Evolutionary conservation across 192 early-diverging fungal genomes (phyloP), one percentile per base, ranked within the genome.

Genomic region (Ambispora gerdemannii): DNA sequence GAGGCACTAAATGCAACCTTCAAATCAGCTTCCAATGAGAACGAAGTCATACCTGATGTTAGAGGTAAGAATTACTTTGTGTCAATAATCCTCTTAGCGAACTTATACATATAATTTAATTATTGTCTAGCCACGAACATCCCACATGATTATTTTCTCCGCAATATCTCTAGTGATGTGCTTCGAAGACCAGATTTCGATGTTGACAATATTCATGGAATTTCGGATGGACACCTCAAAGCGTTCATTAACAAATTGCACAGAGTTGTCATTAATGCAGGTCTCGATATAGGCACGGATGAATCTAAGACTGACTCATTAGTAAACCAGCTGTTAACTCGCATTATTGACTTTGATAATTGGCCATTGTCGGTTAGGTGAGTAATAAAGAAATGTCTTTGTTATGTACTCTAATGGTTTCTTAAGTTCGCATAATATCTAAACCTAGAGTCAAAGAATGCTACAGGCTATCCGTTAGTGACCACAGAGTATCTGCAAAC

Each of bases 1-100:
- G 25, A 38, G 35, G 61, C 61, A 63, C 22, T 63, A 63, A 63
- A 38, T 47, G 61, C 38, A 24, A 63, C 24, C 61, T 63, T 63
- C 61, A 38, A 0, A 43, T 20, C 61, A 4, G 34, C 61, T 63
- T 63, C 34, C 61, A 19, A 24, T 1, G 34, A 38, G 62, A 36
- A 43, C 36, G n/a, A n/a, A n/a, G n/a, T n/a, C n/a, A n/a, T n/a
- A n/a, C n/a, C n/a, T n/a, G n/a, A n/a, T n/a, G n/a, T n/a, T n/a
- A n/a, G n/a, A n/a, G n/a, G n/a, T n/a, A n/a, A n/a, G n/a, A n/a
- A n/a, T n/a, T n/a, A n/a, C n/a, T 0, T 33, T 63, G 35, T 36
- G 1, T 43, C 3, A 63, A 63, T 13, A 63, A 43, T 63, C 61
- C 0, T 43, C 15, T 61, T 60, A 60, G 27, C 58, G n/a, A 32